phyloP scores from a whole-genome alignment of 83 land plant species.

The Isoetes engelmannii region DNA sequence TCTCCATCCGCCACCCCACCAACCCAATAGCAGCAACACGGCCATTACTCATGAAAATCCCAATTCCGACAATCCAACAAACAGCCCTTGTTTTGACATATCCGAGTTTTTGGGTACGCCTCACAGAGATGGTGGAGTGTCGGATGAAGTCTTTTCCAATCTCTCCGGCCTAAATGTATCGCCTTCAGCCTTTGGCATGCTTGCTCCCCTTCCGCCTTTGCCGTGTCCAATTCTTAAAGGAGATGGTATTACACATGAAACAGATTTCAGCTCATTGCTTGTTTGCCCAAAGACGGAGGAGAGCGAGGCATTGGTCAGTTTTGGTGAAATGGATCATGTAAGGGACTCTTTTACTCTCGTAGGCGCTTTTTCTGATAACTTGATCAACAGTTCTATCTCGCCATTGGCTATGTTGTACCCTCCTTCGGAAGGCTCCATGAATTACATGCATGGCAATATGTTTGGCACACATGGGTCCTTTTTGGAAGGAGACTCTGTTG shows the following conservation, averaged over 20 bases:
- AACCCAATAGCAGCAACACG: too few relatives aligned
- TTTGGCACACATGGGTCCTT: conserved; percentile 24
- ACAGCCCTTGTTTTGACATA: conserved; percentile 38
- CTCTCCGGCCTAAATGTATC: conserved; percentile 29
- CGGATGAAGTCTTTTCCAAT: conserved; percentile 34
- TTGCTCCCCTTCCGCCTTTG: conserved; percentile 20
- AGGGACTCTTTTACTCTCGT: conserved; percentile 29
- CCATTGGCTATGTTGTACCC: conserved; percentile 16
- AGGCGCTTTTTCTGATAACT: conserved; percentile 17
- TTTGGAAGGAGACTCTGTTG: conserved; percentile 23
- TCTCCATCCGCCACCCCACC: too few relatives aligned
- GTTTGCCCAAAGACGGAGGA: conserved; percentile 22
- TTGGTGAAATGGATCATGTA: conserved; percentile 31
- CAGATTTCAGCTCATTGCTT: conserved; percentile 29
- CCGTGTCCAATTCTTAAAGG: conserved; percentile 7
- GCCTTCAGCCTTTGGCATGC: conserved; percentile 18
- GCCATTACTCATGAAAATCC: too few relatives aligned
- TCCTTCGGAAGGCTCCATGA: conserved; percentile 11
- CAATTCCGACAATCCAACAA: not conserved
- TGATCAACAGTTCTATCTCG: conserved; percentile 11
- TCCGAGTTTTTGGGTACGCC: conserved; percentile 34
- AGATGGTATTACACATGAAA: conserved; percentile 14
- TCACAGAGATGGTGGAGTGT: conserved; percentile 14
- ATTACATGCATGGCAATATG: conserved; percentile 11
- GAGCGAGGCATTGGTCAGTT: conserved; percentile 22